Evolutionary conservation across 2,329 filamentous ascomycete species (phyloP).

Genomic region (Cercospora nicotianae): DNA sequence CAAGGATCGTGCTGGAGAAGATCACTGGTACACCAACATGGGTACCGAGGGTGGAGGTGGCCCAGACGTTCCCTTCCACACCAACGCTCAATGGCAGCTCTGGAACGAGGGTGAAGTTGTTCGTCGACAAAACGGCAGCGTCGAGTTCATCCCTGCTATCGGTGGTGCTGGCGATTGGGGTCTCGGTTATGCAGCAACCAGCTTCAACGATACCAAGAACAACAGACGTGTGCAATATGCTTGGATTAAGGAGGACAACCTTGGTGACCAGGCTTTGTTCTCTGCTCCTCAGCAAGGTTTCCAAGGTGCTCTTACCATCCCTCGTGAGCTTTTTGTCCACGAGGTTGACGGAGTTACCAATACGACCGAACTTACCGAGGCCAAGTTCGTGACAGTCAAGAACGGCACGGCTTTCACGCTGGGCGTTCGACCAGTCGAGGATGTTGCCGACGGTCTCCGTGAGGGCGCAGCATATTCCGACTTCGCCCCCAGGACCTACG

Average conservation of each 20-base stretch:
- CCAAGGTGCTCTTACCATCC: conserved; percentile 47
- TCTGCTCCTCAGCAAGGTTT: conserved; percentile 46
- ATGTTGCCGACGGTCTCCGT: conserved; percentile 47
- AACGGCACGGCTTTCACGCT: conserved; percentile 48
- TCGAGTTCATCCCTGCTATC: conserved; percentile 46
- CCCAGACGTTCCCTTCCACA: conserved; percentile 44
- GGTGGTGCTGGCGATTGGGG: conserved; percentile 49
- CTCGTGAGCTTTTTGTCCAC: conserved; percentile 50
- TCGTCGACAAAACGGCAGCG: conserved; percentile 47
- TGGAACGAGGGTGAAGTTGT: conserved; percentile 49
- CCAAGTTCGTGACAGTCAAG: conserved; percentile 29
- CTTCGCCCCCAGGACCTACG: conserved; percentile 32
- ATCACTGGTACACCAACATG: conserved; percentile 48
- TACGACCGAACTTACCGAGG: conserved; percentile 31
- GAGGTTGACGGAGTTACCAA: conserved; percentile 43
- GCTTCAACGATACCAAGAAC: conserved; percentile 52
- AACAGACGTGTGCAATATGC: conserved; percentile 51
- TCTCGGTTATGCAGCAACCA: conserved; percentile 48
- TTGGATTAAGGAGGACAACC: conserved; percentile 48
- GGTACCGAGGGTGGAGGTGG: conserved; percentile 43
- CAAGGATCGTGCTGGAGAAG: conserved; percentile 44
- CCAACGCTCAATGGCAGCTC: conserved; percentile 45
- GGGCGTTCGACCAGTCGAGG: conserved; percentile 46
- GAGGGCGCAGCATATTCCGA: conserved; percentile 31
- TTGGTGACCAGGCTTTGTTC: conserved; percentile 41